phyloP scores from a whole-genome alignment of 768 basidiomycete species.

The Jaapia argillacea region DNA sequence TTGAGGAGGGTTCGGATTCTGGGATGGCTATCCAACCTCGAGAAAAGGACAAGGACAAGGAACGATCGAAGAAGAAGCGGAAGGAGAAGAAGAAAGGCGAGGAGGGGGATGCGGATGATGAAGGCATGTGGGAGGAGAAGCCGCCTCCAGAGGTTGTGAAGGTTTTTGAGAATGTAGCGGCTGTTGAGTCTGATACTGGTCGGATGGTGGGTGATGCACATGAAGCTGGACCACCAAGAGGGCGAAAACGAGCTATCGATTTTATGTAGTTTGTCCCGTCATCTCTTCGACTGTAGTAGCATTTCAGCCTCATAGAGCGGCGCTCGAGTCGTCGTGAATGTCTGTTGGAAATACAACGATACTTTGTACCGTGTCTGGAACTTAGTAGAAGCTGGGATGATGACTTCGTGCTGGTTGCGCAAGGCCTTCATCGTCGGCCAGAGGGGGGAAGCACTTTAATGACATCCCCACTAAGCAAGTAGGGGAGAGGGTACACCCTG shows the following conservation, averaged over 20 bases:
- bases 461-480: no score
- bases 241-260: slow-evolving; percentile 65
- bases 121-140: slow-evolving; percentile 65
- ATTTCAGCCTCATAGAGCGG: no score
- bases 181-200: slow-evolving; percentile 10
- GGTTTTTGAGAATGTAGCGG: slow-evolving; percentile 16
- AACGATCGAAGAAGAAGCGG: slow-evolving; percentile 30
- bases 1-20: slow-evolving; percentile 52
- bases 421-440: no score
- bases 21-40: slow-evolving; percentile 11
- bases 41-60: slow-evolving; percentile 23
- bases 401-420: no score
- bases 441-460: no score
- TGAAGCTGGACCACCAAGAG: slow-evolving; percentile 19
- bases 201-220: slow-evolving; percentile 16
- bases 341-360: no score
- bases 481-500: no score
- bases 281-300: no score
- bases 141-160: slow-evolving; percentile 41
- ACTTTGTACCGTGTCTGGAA: no score
- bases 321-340: no score
- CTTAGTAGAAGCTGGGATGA: no score
- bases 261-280: slow-evolving; percentile 46
- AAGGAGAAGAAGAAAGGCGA: slow-evolving; percentile 20
- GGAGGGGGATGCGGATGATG: slow-evolving; percentile 31